Conservation (phyloP, 1,139 yeast species). For the Candida sanyaensis region DNA sequence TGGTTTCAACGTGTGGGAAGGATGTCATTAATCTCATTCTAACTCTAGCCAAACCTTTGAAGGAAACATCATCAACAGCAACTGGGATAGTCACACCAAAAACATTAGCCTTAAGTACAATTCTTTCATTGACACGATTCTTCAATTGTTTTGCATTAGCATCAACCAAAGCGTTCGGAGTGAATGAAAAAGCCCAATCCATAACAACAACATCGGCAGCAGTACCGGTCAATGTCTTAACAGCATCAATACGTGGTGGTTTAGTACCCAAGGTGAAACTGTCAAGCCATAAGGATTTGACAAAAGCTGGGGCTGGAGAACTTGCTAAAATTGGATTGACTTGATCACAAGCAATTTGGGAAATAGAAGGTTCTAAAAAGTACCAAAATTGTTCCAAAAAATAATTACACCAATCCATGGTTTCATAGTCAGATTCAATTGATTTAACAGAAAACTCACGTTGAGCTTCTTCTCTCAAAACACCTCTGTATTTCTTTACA, state of each 20-base stretch:
- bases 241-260: conserved; percentile 90
- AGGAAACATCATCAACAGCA: conserved; percentile 60
- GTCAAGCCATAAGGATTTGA: conserved; percentile 82
- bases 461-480: conserved; percentile 76
- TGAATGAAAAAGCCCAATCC: conserved; percentile 92
- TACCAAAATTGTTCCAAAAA: conserved; percentile 91
- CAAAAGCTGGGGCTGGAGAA: conserved; percentile 78
- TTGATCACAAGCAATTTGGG: conserved; percentile 82
- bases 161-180: conserved; percentile 87
- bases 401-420: conserved; percentile 92
- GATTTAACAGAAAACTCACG: conserved; percentile 79
- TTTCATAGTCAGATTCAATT: conserved; percentile 85
- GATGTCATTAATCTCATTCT: conserved; percentile 86
- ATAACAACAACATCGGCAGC: conserved; percentile 90
- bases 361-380: conserved; percentile 84
- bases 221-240: conserved; percentile 85
- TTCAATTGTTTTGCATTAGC: conserved; percentile 80
- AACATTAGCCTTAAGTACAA: conserved; percentile 65
- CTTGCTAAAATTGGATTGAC: conserved; percentile 81
- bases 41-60: conserved; percentile 70
- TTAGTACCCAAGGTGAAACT: conserved; percentile 91
- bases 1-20: conserved; percentile 91
- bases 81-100: conserved; percentile 71
- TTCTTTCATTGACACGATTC: conserved; percentile 78
- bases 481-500: conserved; percentile 73